Evolutionary conservation across 371 early-diverging fungal species (phyloP).

Genomic region (Mortierella sp.): DNA sequence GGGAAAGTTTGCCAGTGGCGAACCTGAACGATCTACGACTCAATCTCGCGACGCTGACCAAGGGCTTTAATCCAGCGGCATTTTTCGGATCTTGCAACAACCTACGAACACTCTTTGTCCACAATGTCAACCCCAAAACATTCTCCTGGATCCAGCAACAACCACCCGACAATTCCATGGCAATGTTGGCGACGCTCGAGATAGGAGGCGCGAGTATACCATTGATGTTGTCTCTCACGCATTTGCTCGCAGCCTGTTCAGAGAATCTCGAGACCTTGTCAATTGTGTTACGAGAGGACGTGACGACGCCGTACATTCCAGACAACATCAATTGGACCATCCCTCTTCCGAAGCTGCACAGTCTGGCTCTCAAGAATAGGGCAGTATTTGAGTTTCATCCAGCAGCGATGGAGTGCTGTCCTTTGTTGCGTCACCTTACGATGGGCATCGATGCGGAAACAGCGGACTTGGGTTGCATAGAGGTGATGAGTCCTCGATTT

Average conservation of each 20-base stretch:
- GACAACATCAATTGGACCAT: constrained; percentile 14
- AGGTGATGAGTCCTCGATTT: neutral
- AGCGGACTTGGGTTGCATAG: neutral
- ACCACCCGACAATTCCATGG: neutral
- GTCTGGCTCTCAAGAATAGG: constrained; percentile 18
- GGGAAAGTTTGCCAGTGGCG: constrained; percentile 1
- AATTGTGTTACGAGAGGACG: constrained; percentile 13
- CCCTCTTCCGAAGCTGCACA: constrained; percentile 7
- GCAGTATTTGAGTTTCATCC: constrained; percentile 22
- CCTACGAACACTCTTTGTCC: constrained; percentile 8
- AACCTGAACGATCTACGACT: constrained; percentile 15
- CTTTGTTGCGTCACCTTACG: neutral
- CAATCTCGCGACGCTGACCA: neutral
- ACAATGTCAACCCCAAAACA: neutral
- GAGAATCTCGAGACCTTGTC: constrained; percentile 4
- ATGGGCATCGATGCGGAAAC: constrained; percentile 11
- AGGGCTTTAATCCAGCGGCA: constrained; percentile 4
- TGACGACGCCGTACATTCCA: neutral
- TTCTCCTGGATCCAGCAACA: constrained; percentile 10
- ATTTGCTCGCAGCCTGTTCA: neutral
- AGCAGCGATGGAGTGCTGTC: constrained; percentile 6
- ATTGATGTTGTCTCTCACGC: constrained; percentile 2
- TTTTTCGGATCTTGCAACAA: constrained; percentile 20
- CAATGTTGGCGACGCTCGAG: constrained; percentile 10
- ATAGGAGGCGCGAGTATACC: neutral